A percentile compares a stretch with the other conserved stretches of the same genome.
These are phyloP conservation scores for Metschnikowia peoriensis DNA, from an alignment of 805 yeast species.

Conservation along the genomic window DNA sequence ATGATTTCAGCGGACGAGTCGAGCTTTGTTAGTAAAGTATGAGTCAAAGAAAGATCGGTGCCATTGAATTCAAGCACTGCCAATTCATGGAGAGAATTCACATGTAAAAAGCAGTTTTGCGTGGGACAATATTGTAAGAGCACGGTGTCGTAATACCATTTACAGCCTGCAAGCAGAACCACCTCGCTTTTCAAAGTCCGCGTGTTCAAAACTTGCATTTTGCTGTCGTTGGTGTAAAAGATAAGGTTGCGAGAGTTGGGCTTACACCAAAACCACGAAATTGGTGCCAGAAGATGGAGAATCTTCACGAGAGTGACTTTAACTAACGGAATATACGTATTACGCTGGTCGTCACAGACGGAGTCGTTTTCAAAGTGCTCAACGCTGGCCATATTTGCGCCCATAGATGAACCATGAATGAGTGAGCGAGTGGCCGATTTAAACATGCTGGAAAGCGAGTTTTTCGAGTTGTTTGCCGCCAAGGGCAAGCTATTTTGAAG, in stretches of 20 bases:
- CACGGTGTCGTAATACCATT: conserved; percentile 27
- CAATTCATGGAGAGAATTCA: conserved; percentile 25
- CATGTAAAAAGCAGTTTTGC: conserved; percentile 28
- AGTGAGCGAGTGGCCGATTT: conserved; percentile 34
- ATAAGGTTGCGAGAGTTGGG: conserved; percentile 39
- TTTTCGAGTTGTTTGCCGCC: conserved; percentile 24
- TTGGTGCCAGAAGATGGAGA: conserved; percentile 33
- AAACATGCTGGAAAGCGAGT: conserved; percentile 28
- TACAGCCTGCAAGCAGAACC: conserved; percentile 24
- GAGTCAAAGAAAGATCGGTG: conserved; percentile 2
- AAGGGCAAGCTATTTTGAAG: conserved; percentile 38
- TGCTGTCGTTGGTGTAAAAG: conserved; percentile 25
- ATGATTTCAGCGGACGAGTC: conserved; percentile 6
- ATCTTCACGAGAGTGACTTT: conserved; percentile 30
- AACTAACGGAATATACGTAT: conserved; percentile 26
- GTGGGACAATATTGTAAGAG: conserved; percentile 26
- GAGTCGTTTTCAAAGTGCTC: conserved; percentile 31
- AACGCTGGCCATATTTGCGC: conserved; percentile 29
- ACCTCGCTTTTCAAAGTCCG: conserved; percentile 30
- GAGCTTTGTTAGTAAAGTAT: conserved; percentile 7
- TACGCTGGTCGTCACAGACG: conserved; percentile 32
- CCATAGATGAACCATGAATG: conserved; percentile 25
- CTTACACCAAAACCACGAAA: conserved; percentile 35
- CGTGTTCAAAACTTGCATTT: conserved; percentile 36
- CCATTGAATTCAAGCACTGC: conserved; percentile 20